These are phyloP conservation scores for Domatiomyces catenatus DNA, from an alignment of 2,329 filamentous ascomycete genomes.

Conservation along the genomic window DNA sequence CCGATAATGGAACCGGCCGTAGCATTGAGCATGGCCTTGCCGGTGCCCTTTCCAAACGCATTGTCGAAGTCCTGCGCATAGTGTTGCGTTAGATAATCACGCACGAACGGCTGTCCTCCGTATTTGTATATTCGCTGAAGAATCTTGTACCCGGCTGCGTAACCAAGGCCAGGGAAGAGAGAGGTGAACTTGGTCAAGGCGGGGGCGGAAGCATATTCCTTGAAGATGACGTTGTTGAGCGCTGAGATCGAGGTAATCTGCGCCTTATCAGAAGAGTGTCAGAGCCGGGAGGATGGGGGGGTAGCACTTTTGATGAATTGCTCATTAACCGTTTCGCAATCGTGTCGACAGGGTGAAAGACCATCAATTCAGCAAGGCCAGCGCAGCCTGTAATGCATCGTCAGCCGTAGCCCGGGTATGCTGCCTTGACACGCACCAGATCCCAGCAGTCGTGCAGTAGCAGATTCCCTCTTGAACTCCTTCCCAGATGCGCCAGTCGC, in stretches of 20 bases:
- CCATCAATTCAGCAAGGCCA: slow-evolving; percentile 79
- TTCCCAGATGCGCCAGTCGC: slow-evolving; percentile 33
- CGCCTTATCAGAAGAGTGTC: slow-evolving; percentile 1
- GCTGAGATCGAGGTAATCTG: slow-evolving; percentile 45
- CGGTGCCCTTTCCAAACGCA: slow-evolving; percentile 88
- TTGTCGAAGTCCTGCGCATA: slow-evolving; percentile 71
- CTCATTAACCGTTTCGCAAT: slow-evolving; percentile 99
- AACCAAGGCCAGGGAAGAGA: slow-evolving; percentile 90
- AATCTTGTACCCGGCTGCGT: slow-evolving; percentile 95
- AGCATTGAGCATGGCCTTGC: slow-evolving; percentile 96
- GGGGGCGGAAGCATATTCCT: slow-evolving; percentile 61
- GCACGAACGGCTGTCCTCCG: slow-evolving; percentile 85
- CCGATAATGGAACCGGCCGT: slow-evolving; percentile 90
- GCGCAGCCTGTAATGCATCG: slow-evolving; percentile 51
- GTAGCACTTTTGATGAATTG: slow-evolving; percentile 62
- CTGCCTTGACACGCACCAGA: slow-evolving; percentile 48
- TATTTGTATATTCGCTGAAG: slow-evolving; percentile 98
- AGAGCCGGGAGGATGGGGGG: not conserved
- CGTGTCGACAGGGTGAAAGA: slow-evolving; percentile 94
- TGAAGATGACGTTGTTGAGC: slow-evolving; percentile 88
- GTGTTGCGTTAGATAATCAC: slow-evolving; percentile 71
- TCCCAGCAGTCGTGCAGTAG: slow-evolving; percentile 70
- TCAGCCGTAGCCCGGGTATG: not conserved
- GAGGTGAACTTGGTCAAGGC: slow-evolving; percentile 71
- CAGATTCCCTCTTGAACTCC: slow-evolving; percentile 71